phyloP scores from a whole-genome alignment of 805 yeast genomes.

The Yamadazyma olivae region DNA sequence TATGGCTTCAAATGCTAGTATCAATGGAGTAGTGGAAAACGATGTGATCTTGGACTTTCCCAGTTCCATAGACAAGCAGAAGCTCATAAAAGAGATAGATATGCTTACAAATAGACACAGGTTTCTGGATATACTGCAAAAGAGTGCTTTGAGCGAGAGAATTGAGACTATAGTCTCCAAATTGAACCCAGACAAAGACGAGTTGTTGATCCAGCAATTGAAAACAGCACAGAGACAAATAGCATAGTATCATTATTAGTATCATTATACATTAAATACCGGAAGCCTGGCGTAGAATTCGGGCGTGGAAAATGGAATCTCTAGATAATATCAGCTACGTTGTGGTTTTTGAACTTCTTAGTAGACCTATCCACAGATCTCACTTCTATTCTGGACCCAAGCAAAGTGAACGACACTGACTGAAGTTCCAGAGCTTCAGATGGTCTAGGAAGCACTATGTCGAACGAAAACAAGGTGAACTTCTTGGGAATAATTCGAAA shows the following conservation, averaged over 20 bases:
- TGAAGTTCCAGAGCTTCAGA: conserved; percentile 25
- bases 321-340: conserved; percentile 52
- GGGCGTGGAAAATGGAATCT: no score
- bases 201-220: background rate
- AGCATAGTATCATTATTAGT: background rate
- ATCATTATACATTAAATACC: no score
- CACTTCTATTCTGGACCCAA: conserved; percentile 77
- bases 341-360: conserved; percentile 79
- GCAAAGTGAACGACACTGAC: conserved; percentile 54
- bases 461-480: conserved; percentile 61
- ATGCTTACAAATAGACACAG: no score
- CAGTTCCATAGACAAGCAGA: conserved; percentile 8
- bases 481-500: conserved; percentile 63
- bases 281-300: no score
- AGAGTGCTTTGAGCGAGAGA: no score
- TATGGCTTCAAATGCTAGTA: conserved; percentile 16
- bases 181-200: background rate
- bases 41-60: conserved; percentile 6
- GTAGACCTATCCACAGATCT: conserved; percentile 80
- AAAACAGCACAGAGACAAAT: background rate
- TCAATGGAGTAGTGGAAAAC: conserved; percentile 12
- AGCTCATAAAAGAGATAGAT: conserved; percentile 7
- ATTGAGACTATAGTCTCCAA: background rate
- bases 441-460: conserved; percentile 20
- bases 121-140: no score